These are phyloP conservation scores for Chiua sp. DNA, from an alignment of 1,284 basidiomycete species.

Conservation along the genomic window DNA sequence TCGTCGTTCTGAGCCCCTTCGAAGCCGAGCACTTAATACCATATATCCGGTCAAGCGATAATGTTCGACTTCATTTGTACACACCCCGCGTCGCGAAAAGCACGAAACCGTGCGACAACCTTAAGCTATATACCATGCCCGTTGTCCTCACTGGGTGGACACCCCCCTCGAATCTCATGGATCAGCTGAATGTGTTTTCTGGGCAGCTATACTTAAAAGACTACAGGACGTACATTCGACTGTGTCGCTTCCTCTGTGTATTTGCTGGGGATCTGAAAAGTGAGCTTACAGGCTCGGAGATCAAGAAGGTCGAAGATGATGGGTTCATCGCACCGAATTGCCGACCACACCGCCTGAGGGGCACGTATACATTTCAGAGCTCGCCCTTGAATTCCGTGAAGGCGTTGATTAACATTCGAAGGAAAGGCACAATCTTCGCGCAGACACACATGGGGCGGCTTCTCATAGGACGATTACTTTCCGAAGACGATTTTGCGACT, in stretches of 20 bases:
- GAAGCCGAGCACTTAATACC: constrained; percentile 48
- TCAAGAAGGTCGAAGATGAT: constrained; percentile 32
- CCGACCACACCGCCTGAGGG: constrained; percentile 15
- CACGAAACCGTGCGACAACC: constrained; percentile 45
- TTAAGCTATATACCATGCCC: constrained; percentile 41
- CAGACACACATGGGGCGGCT: constrained; percentile 50
- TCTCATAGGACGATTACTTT: constrained; percentile 39
- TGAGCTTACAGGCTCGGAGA: no score
- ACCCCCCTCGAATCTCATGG: constrained; percentile 21
- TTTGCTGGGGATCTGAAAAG: constrained; percentile 26
- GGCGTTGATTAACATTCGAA: constrained; percentile 39
- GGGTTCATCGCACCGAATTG: constrained; percentile 41
- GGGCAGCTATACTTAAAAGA: constrained; percentile 34
- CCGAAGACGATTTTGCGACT: constrained; percentile 29
- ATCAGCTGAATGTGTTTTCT: constrained; percentile 48
- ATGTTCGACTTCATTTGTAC: constrained; percentile 49
- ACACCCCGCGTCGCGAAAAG: constrained; percentile 40
- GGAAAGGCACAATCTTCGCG: constrained; percentile 46
- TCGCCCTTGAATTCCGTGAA: constrained; percentile 38
- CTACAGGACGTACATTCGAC: constrained; percentile 37
- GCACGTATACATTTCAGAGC: constrained; percentile 30
- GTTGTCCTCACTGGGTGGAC: constrained; percentile 19
- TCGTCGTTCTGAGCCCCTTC: constrained; percentile 49
- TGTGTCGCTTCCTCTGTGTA: constrained; percentile 46
- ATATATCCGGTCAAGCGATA: constrained; percentile 37